phyloP scores from a whole-genome alignment of 2,329 filamentous ascomycete genomes.

The Fusarium equiseti region DNA sequence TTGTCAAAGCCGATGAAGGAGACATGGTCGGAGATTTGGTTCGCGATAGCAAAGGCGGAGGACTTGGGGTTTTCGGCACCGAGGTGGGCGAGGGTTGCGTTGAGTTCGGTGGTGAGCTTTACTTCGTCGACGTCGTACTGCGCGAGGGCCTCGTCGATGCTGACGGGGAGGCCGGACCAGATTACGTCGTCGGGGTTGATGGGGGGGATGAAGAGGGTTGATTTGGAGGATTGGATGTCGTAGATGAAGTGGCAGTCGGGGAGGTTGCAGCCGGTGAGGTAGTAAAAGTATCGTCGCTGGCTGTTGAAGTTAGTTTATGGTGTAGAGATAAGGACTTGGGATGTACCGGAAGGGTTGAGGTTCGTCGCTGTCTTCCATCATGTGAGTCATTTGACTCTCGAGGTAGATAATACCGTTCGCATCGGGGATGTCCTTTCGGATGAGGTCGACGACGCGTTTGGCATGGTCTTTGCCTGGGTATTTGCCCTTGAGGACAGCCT shows the following conservation, averaged over 20 bases:
- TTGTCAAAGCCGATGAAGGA: constrained; percentile 77
- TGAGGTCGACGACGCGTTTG: constrained; percentile 82
- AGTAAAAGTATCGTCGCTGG: constrained; percentile 94
- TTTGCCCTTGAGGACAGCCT: constrained; percentile 69
- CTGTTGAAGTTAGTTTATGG: constrained; percentile 56
- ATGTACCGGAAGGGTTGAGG: constrained; percentile 80
- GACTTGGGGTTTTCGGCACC: constrained; percentile 53
- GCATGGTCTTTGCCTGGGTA: constrained; percentile 91
- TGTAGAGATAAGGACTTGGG: background rate
- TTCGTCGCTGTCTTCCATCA: constrained; percentile 92
- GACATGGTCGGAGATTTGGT: constrained; percentile 79
- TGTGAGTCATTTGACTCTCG: constrained; percentile 82
- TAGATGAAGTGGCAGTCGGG: constrained; percentile 86
- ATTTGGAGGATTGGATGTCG: constrained; percentile 77
- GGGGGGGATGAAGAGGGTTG: constrained; percentile 92
- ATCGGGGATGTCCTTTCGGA: constrained; percentile 74
- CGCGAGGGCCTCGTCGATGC: constrained; percentile 77
- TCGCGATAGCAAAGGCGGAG: constrained; percentile 80
- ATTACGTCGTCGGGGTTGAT: constrained; percentile 90
- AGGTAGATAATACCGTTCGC: constrained; percentile 83
- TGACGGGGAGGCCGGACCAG: constrained; percentile 90
- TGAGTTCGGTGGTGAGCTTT: constrained; percentile 78
- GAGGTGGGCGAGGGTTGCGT: constrained; percentile 73
- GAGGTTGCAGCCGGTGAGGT: constrained; percentile 85
- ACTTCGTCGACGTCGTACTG: constrained; percentile 87